Base-by-base conservation (phyloP, 1,284 basidiomycete genomes). In the Trametes versicolor region DNA sequence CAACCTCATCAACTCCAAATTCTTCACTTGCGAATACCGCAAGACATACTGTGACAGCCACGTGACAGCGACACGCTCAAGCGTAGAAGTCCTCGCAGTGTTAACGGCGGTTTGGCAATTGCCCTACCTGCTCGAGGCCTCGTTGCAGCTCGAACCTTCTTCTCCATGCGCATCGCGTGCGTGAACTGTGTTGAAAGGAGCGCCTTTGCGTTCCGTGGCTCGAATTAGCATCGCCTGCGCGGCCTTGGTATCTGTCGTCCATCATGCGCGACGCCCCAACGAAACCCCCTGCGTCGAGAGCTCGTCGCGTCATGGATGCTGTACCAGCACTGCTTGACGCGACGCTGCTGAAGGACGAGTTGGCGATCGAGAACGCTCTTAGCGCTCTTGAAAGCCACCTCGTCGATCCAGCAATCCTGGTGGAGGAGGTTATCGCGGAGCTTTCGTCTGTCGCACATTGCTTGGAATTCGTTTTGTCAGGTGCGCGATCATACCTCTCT, bases 301-400 rank as follows among this genome's bases (percentile, higher is more conserved):
- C 37, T 29, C 37, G 60, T 51, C 32, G 56, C 52, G 52, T 59
- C 56, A 45, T 51, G 19, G 52, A 53, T 36, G 51, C 34, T 34
- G 57, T 34, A 4, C 51, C 50, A 41, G 58, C 41, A 39, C 43
- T 69, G 27, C 57, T 64, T 36, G 61, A 67, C 34, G 45, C 63
- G 36, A 25, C 50, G 23, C 34, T 59, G 62, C 63, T 71, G 65
- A 56, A 61, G 36, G 60, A 64, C 62, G 67, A 71, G 70, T 58
- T 58, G 47, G 58, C 62, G 12, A 36, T 71, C 51, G 58, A 65
- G 61, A 49, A 13, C 62, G 70, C 67, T 1, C 45, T 67, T 27
- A 45, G 67, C 65, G 63, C 60, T 51, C 65, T 71, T 48, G 70
- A 71, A 34, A 60, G 59, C 60, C 34, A 59, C 45, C 67, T 71